Evolutionary conservation across 805 yeast species (phyloP).

Genomic region (Geotrichum ghanense): DNA sequence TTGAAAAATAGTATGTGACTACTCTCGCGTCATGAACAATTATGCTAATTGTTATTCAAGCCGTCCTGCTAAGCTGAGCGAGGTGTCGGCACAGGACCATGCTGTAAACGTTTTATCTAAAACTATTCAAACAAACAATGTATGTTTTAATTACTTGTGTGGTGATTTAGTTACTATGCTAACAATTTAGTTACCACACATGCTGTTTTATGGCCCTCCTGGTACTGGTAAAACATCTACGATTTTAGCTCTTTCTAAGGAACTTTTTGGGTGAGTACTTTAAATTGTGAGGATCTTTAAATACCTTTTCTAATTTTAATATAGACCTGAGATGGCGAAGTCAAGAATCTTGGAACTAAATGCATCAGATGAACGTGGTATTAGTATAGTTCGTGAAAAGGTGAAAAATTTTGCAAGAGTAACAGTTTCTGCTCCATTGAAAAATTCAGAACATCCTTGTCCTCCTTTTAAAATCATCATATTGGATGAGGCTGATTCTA

Average conservation of each 20-base stretch:
- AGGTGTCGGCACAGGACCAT: conserved; percentile 85
- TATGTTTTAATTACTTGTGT: conserved; percentile 3
- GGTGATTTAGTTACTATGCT: not conserved
- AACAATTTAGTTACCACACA: conserved; percentile 35
- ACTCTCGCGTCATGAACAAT: not conserved
- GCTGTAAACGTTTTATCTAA: conserved; percentile 74
- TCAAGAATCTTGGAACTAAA: conserved; percentile 90
- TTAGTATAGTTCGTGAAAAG: conserved; percentile 94
- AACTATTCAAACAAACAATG: conserved; percentile 65
- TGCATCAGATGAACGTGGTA: conserved; percentile 96
- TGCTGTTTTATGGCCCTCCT: conserved; percentile 91
- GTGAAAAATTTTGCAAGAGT: conserved; percentile 89
- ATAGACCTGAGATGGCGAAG: conserved; percentile 54
- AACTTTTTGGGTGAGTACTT: conserved; percentile 54
- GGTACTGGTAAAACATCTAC: conserved; percentile 95
- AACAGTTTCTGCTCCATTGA: conserved; percentile 75
- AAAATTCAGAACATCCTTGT: conserved; percentile 70
- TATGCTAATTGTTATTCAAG: conserved; percentile 19
- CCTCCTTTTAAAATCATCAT: conserved; percentile 93
- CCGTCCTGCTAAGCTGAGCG: conserved; percentile 79
- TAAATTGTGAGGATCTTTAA: not conserved
- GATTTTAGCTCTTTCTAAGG: conserved; percentile 74
- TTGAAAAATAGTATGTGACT: conserved; percentile 58
- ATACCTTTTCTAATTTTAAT: conserved; percentile 23
- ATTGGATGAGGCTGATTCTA: conserved; percentile 82